Percentiles rank a stretch among this genome's conserved stretches.
These are phyloP conservation scores for Diplodia seriata DNA, from an alignment of 2,329 filamentous ascomycete species.

Conservation along the genomic window DNA sequence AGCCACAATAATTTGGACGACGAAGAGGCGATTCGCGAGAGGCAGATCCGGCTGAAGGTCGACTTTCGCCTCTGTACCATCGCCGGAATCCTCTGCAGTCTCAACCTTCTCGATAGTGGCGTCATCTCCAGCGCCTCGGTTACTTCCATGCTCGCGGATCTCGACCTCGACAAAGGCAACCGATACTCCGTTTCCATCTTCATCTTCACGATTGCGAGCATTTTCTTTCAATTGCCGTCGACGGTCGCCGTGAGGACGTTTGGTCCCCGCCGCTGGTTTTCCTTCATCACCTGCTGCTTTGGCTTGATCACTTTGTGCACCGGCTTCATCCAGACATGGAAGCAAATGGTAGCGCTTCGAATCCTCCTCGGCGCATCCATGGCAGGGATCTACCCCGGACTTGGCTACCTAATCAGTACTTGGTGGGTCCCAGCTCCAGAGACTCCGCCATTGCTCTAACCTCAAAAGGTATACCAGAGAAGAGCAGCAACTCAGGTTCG, in stretches of 20 bases:
- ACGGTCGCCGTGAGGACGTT: slow-evolving; percentile 70
- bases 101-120: slow-evolving; percentile 73
- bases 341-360: slow-evolving; percentile 71
- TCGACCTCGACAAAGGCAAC: slow-evolving; percentile 66
- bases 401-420: slow-evolving; percentile 64
- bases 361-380: slow-evolving; percentile 71
- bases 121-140: slow-evolving; percentile 74
- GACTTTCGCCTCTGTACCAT: slow-evolving; percentile 74
- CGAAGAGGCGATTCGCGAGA: slow-evolving; percentile 47
- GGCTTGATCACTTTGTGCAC: slow-evolving; percentile 72
- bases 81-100: slow-evolving; percentile 71
- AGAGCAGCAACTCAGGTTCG: slow-evolving; percentile 71
- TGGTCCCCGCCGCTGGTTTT: slow-evolving; percentile 69
- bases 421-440: slow-evolving; percentile 47
- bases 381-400: slow-evolving; percentile 51
- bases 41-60: slow-evolving; percentile 65
- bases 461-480: slow-evolving; percentile 59
- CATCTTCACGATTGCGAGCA: slow-evolving; percentile 73
- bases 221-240: slow-evolving; percentile 72
- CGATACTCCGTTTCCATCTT: slow-evolving; percentile 74
- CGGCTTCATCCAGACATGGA: slow-evolving; percentile 71
- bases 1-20: slow-evolving; percentile 8
- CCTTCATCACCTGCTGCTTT: slow-evolving; percentile 65
- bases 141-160: slow-evolving; percentile 70
- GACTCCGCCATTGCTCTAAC: neutral